Conservation (phyloP, 75 land plant species). For the Pinus taeda region DNA sequence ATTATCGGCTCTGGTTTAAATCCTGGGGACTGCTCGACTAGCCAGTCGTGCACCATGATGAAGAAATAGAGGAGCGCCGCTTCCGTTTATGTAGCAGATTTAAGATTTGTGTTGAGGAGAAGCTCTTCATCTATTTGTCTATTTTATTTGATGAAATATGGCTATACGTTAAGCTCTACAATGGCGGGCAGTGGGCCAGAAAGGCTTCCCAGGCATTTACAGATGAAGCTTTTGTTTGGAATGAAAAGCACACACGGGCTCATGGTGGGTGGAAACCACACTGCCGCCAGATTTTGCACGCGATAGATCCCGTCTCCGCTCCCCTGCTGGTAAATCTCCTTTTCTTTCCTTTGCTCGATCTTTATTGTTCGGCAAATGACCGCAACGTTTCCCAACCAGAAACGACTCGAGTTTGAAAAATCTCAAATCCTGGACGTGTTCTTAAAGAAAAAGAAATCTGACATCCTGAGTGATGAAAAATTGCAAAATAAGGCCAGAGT, state of each 20-base stretch:
- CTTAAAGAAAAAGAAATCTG: no score
- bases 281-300: constrained; percentile 29
- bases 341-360: constrained; percentile 10
- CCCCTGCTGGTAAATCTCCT: background rate
- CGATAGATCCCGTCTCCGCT: constrained; percentile 6
- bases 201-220: background rate
- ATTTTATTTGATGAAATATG: no score
- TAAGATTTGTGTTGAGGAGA: no score
- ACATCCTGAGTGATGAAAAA: background rate
- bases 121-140: no score
- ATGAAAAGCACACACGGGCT: constrained; percentile 2
- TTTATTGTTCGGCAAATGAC: background rate
- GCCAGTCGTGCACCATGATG: no score
- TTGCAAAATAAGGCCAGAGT: background rate
- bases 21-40: no score
- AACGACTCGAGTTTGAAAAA: background rate
- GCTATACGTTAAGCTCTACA: background rate
- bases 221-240: background rate
- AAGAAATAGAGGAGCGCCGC: no score
- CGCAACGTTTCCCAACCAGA: background rate
- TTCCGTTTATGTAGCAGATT: no score
- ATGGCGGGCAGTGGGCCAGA: constrained; percentile 8
- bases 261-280: constrained; percentile 30
- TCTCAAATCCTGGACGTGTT: no score
- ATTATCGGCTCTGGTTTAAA: no score